Evolutionary conservation across 2,329 filamentous ascomycete genomes (phyloP).

Genomic region (Aspergillus ochraceus): DNA sequence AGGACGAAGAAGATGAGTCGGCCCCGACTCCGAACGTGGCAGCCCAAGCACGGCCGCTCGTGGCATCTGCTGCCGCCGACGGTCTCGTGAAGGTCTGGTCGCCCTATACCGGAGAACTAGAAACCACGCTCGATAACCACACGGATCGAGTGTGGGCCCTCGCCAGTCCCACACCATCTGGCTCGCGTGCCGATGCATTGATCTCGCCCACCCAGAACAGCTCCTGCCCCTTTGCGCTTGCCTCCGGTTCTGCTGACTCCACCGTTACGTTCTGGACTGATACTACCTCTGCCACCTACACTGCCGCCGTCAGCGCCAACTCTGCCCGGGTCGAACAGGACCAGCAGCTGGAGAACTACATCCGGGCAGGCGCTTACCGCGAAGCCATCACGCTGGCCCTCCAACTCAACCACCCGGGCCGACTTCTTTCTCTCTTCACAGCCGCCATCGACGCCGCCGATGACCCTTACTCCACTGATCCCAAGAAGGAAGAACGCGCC

Average conservation of each 20-base stretch:
- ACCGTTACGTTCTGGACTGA: conserved; percentile 96
- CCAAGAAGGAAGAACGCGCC: conserved; percentile 26
- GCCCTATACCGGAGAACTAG: conserved; percentile 76
- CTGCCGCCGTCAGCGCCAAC: conserved; percentile 70
- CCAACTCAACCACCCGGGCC: conserved; percentile 89
- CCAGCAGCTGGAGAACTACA: conserved; percentile 90
- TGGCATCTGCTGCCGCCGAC: conserved; percentile 88
- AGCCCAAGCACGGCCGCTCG: conserved; percentile 36
- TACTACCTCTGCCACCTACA: conserved; percentile 77
- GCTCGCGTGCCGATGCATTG: conserved; percentile 32
- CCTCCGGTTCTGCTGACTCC: conserved; percentile 89
- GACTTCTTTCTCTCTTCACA: conserved; percentile 80
- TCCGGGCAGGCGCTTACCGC: conserved; percentile 81
- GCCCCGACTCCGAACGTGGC: conserved; percentile 30
- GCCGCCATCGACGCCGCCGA: conserved; percentile 75
- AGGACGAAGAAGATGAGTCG: conserved; percentile 36
- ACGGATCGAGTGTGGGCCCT: conserved; percentile 94
- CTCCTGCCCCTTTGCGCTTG: conserved; percentile 63
- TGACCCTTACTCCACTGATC: conserved; percentile 45
- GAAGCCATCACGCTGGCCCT: conserved; percentile 90
- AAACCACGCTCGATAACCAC: conserved; percentile 93
- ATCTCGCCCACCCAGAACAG: conserved; percentile 29
- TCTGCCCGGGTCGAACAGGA: conserved; percentile 87
- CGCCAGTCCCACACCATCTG: conserved; percentile 59
- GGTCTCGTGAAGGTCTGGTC: conserved; percentile 98